phyloP scores from a whole-genome alignment of 768 basidiomycete genomes.

The Floccularia luteovirens region DNA sequence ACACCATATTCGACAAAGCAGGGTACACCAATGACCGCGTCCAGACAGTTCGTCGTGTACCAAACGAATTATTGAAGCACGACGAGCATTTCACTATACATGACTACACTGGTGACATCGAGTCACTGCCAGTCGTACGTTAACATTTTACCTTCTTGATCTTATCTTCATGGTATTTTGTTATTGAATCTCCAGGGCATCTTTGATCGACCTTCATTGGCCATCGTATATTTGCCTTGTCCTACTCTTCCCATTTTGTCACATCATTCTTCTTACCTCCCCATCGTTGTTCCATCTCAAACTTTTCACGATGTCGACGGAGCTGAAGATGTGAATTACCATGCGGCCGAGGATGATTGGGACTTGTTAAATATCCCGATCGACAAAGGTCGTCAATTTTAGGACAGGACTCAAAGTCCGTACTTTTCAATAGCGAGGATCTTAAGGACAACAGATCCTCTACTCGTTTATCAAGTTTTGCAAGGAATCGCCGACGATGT shows the following conservation, averaged over 20 bases:
- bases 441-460: constrained; percentile 33
- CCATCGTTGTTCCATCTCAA: constrained; percentile 36
- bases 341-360: constrained; percentile 35
- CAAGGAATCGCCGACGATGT: constrained; percentile 30
- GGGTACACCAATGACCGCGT: constrained; percentile 14
- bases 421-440: constrained; percentile 39
- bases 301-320: constrained; percentile 8
- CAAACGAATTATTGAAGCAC: constrained; percentile 16
- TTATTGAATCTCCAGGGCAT: constrained; percentile 31
- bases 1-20: constrained; percentile 17
- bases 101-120: constrained; percentile 26
- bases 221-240: constrained; percentile 60
- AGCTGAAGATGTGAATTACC: constrained; percentile 16
- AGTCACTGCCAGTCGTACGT: constrained; percentile 22
- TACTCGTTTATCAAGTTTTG: constrained; percentile 35
- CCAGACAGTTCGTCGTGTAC: constrained; percentile 18
- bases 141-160: constrained; percentile 16
- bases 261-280: constrained; percentile 46
- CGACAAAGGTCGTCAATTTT: constrained; percentile 29
- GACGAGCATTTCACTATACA: constrained; percentile 24
- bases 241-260: constrained; percentile 25
- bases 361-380: constrained; percentile 32
- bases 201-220: constrained; percentile 48
- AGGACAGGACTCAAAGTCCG: constrained; percentile 19
- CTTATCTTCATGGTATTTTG: constrained; percentile 26